Conservation (phyloP, 495 filamentous ascomycete species). For the Cetradonia linearis region DNA sequence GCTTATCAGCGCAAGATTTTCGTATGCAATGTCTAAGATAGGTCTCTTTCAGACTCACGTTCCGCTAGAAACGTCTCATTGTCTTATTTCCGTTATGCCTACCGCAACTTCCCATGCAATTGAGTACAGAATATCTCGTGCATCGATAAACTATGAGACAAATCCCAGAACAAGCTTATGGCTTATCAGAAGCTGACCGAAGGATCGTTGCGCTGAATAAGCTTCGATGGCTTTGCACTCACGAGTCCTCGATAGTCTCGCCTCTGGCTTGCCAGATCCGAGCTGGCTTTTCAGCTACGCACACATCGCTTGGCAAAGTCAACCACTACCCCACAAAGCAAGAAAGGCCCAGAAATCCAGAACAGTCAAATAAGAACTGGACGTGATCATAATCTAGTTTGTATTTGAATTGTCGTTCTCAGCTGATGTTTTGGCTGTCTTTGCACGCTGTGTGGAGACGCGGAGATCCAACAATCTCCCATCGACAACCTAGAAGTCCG, state of each 20-base stretch:
- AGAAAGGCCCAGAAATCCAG: neutral
- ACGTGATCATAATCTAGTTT: neutral
- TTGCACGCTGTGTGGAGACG: neutral
- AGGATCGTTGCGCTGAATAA: neutral
- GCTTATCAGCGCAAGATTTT: neutral
- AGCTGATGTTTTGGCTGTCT: neutral
- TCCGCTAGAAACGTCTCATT: neutral
- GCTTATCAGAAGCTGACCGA: neutral
- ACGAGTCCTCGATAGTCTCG: neutral
- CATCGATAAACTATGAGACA: neutral
- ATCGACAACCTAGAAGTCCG: neutral
- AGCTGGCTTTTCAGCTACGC: conserved; percentile 2
- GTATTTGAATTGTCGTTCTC: neutral
- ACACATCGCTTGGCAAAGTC: neutral
- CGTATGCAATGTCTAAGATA: neutral
- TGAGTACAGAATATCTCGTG: too few relatives aligned
- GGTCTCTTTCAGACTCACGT: neutral
- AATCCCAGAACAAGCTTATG: neutral
- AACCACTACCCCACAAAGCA: neutral
- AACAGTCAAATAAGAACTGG: neutral
- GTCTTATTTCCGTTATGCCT: neutral
- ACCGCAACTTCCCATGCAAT: too few relatives aligned
- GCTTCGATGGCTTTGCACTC: neutral
- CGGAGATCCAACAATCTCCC: neutral
- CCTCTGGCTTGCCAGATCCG: conserved; percentile 1